Evolutionary conservation across 176 grass and related monocot species (phyloP).

Genomic region (Zizania latifolia): DNA sequence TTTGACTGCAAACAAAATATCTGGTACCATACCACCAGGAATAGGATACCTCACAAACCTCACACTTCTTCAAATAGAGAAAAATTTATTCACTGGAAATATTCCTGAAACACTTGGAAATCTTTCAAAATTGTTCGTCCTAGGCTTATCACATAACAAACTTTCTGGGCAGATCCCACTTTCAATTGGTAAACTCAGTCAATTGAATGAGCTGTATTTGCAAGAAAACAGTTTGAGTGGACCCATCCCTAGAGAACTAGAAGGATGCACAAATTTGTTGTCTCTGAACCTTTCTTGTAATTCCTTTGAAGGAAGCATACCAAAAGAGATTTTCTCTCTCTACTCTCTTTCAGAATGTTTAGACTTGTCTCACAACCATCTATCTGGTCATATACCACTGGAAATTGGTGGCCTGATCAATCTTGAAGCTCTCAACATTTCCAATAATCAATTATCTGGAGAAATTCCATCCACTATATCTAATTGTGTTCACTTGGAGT

Average conservation of each 20-base stretch:
- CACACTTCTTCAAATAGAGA: neutral
- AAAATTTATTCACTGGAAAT: constrained; percentile 16
- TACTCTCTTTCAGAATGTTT: constrained; percentile 2
- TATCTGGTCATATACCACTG: constrained; percentile 16
- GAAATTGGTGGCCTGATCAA: constrained; percentile 18
- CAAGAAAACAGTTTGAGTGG: constrained; percentile 10
- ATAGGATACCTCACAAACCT: constrained; percentile 3
- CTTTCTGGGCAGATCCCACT: constrained; percentile 20
- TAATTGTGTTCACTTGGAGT: constrained; percentile 18
- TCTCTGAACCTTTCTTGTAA: constrained; percentile 17
- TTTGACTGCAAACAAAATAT: too few species aligned
- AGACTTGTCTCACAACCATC: constrained; percentile 24
- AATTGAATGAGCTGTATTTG: constrained; percentile 23
- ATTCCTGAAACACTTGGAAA: constrained; percentile 24
- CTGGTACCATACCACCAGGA: too few species aligned
- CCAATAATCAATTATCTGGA: constrained; percentile 17
- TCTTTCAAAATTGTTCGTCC: neutral
- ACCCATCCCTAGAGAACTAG: constrained; percentile 10
- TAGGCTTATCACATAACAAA: constrained; percentile 20
- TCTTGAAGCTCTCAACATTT: neutral
- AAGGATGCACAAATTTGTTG: constrained; percentile 5
- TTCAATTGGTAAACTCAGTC: constrained; percentile 27
- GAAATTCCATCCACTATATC: constrained; percentile 26
- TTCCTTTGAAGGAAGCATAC: constrained; percentile 21
- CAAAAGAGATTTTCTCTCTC: constrained; percentile 11